phyloP scores from a whole-genome alignment of 176 grass and related monocot species.

The Echinochloa phyllopogon region DNA sequence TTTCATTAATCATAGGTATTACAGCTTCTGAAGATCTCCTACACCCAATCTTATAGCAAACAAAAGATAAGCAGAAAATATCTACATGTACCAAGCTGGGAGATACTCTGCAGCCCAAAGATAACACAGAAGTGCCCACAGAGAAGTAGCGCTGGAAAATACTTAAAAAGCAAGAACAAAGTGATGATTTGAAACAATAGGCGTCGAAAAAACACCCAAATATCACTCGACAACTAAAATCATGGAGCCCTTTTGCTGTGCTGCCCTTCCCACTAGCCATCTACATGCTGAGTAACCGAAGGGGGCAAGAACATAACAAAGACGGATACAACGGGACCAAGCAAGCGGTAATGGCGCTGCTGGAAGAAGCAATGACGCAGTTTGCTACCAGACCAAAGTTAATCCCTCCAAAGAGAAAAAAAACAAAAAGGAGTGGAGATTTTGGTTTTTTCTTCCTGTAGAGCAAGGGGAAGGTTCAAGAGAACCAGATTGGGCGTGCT shows the following conservation, averaged over 20 bases:
- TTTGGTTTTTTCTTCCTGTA: not conserved
- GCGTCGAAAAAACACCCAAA: not conserved
- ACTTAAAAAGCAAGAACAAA: not conserved
- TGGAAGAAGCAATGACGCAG: not conserved
- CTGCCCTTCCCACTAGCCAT: not conserved
- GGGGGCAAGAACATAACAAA: not conserved
- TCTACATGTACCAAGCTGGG: not conserved
- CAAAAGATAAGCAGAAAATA: not conserved
- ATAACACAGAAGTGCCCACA: not conserved
- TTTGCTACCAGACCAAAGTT: not conserved
- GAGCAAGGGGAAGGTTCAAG: not conserved
- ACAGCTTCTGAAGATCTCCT: not conserved
- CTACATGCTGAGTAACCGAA: not conserved
- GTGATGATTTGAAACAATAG: not conserved
- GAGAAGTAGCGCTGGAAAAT: not conserved
- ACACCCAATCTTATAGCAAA: not conserved
- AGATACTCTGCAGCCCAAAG: not conserved
- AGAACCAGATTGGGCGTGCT: not conserved
- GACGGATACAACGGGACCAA: not conserved
- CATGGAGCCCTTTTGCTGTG: not conserved
- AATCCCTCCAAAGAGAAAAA: not conserved
- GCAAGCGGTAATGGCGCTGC: not conserved
- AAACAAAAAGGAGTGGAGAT: not conserved
- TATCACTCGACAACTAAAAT: slow-evolving; percentile 9
- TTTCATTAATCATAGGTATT: not conserved